phyloP scores from a whole-genome alignment of 495 filamentous ascomycete genomes.

The Neurospora sp. region DNA sequence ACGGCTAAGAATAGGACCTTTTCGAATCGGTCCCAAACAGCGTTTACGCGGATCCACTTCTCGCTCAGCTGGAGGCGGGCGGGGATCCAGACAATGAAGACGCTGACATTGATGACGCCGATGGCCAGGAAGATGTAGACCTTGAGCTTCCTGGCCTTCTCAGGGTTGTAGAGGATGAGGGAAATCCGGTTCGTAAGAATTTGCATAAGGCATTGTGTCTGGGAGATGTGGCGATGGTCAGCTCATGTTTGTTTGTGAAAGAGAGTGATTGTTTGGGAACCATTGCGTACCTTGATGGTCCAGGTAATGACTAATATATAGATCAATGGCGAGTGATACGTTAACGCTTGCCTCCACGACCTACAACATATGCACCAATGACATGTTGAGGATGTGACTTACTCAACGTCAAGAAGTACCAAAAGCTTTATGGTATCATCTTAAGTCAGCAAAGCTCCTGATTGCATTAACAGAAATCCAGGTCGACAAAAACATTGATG shows the following conservation, averaged over 20 bases:
- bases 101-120: conserved; percentile 36
- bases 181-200: conserved; percentile 41
- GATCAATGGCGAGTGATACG: neutral
- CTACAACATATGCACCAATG: neutral
- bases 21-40: conserved; percentile 39
- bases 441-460: neutral
- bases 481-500: neutral
- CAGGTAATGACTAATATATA: conserved; percentile 17
- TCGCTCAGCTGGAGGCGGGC: conserved; percentile 28
- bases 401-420: conserved; percentile 16
- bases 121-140: conserved; percentile 28
- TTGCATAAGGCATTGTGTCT: conserved; percentile 36
- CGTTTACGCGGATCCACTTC: conserved; percentile 26
- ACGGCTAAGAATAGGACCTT: conserved; percentile 40
- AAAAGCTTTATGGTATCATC: conserved; percentile 1
- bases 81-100: conserved; percentile 43
- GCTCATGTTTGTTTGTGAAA: neutral
- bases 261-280: neutral
- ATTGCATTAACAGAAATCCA: neutral
- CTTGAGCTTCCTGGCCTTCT: conserved; percentile 20
- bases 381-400: neutral
- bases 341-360: neutral
- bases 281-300: conserved; percentile 14
- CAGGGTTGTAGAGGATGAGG: conserved; percentile 29
- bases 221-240: neutral